Base-by-base conservation (phyloP, 305 asterid species). In the Rubia peregrina region DNA sequence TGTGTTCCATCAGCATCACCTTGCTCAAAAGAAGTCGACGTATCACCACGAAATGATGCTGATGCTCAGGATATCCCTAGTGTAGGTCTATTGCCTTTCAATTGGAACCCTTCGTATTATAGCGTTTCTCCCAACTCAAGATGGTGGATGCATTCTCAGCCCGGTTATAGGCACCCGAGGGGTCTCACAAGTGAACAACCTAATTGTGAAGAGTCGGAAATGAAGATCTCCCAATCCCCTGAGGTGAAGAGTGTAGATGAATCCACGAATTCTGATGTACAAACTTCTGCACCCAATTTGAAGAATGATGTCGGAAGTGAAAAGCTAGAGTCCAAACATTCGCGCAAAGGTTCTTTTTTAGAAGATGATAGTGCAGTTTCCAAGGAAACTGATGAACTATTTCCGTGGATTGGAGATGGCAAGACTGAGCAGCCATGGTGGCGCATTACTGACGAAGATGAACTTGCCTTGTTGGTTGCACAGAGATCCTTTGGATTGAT, bases 341-440 rank as follows among this genome's bases (percentile, higher is more conserved):
- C 53, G 17, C 11, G 22, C 55, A 48, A 48, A 19, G 74, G 66
- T 66, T 71, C 77, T 65, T 74, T 49, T 24, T 76, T 30, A 69
- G 84, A 75, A 69, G 71, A 73, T 71, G 82, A 77, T 75, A 71
- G 48, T 59, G 74, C 76, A 61, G 77, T 42, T 61, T 67, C 81
- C 16, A 77, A 85, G 75, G 71, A 71, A 46, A 73, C 79, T 7
- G 60, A 77, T 38, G 84, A 82, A 64, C 74, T 75, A 53, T 80
- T 71, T 73, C 79, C 86, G 33, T 87, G 89, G 88, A 78, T 79
- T 44, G 85, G 79, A 60, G 83, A 73, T 59, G 87, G 81, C 74
- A 83, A 74, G 62, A 73, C 73, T 67, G 81, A 74, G 56, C 98
- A 74, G 56, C 98, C 96, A 7, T 90, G 98, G 97, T 92, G 97